These are phyloP conservation scores for Blastocystis sp. DNA, from an alignment of 352 stramenopile species.

Conservation along the genomic window DNA sequence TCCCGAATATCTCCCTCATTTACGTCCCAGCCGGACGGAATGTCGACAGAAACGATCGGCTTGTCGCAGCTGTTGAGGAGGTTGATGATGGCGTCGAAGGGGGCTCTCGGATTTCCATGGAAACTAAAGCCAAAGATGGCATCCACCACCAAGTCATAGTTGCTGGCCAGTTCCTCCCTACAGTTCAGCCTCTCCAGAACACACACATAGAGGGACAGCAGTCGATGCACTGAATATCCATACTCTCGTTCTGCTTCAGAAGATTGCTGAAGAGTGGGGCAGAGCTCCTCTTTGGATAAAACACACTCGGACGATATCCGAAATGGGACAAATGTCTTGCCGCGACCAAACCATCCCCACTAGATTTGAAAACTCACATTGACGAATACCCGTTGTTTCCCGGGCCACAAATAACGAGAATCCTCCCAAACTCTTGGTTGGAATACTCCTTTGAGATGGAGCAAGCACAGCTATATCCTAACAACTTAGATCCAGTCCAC, in stretches of 20 bases:
- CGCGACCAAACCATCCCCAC: constrained; percentile 92
- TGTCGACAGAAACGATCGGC: constrained; percentile 90
- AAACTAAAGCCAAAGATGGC: constrained; percentile 98
- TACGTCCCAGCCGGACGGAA: constrained; percentile 95
- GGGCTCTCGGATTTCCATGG: constrained; percentile 75
- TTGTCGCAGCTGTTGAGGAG: constrained; percentile 30
- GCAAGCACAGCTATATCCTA: constrained; percentile 61
- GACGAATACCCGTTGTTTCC: constrained; percentile 88
- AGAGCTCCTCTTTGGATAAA: constrained; percentile 85
- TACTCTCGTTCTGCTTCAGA: constrained; percentile 66
- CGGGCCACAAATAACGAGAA: constrained; percentile 88
- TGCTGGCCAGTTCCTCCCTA: constrained; percentile 68
- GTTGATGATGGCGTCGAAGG: constrained; percentile 81
- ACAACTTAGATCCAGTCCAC: constrained; percentile 72
- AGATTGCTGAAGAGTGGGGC: constrained; percentile 72
- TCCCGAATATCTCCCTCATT: constrained; percentile 74
- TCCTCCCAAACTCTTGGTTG: constrained; percentile 14
- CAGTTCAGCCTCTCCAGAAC: not conserved
- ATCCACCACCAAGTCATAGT: constrained; percentile 88
- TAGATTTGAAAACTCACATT: not conserved
- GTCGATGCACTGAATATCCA: constrained; percentile 65
- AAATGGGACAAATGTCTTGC: constrained; percentile 94
- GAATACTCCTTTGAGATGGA: constrained; percentile 77
- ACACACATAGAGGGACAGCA: constrained; percentile 45
- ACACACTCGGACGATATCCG: constrained; percentile 82